These are phyloP conservation scores for Paramecium primaurelia DNA, from an alignment of 73 alveolate genomes.

Conservation along the genomic window DNA sequence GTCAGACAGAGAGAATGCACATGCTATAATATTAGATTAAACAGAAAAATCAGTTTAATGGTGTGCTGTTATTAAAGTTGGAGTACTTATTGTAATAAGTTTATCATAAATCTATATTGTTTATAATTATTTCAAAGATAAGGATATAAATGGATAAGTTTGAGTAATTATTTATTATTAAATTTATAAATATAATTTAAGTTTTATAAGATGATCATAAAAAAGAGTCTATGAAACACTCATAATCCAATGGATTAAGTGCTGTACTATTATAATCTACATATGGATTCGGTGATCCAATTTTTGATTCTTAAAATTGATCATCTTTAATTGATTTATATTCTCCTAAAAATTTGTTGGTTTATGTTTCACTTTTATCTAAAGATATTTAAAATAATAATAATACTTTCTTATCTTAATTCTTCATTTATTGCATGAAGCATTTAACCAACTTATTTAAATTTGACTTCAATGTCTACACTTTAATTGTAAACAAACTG, in stretches of 20 bases:
- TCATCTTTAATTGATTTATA: not conserved
- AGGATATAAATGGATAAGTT: not conserved
- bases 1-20: conserved; percentile 24
- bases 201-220: not conserved
- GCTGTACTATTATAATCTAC: not conserved
- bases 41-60: conserved; percentile 40
- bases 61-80: not conserved
- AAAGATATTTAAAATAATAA: not conserved
- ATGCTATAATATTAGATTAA: not conserved
- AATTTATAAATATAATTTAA: not conserved
- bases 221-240: conserved; percentile 4
- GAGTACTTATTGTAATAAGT: not conserved
- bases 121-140: conserved; percentile 15
- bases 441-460: conserved; percentile 46
- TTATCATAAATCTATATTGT: not conserved
- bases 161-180: not conserved
- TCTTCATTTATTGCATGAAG: conserved; percentile 40
- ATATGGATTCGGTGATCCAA: conserved; percentile 44
- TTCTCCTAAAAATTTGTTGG: not conserved
- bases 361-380: conserved; percentile 18
- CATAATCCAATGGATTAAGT: not conserved
- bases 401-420: conserved; percentile 27
- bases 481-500: conserved; percentile 42
- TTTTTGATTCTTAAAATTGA: not conserved
- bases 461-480: conserved; percentile 43